Percentiles rank a stretch among this genome's conserved stretches.
Evolutionary conservation across 2,329 filamentous ascomycete genomes (phyloP).

Genomic region (Ophiosphaerella korrae): DNA sequence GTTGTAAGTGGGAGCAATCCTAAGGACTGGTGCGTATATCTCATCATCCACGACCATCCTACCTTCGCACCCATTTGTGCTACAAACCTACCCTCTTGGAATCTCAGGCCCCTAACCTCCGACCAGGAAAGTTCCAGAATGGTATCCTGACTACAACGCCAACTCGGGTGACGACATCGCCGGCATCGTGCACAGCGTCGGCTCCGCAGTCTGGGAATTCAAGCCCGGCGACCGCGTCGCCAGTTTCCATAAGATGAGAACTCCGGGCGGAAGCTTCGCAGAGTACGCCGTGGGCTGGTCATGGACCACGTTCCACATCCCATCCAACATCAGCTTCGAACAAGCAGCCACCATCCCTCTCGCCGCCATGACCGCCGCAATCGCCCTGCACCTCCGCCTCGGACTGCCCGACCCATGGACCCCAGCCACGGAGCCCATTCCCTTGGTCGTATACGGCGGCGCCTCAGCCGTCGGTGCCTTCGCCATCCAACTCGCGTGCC

Average conservation of each 20-base stretch:
- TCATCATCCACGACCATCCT: too few species aligned
- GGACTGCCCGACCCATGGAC: slow-evolving; percentile 50
- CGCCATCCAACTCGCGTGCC: slow-evolving; percentile 47
- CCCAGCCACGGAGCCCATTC: slow-evolving; percentile 22
- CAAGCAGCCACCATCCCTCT: slow-evolving; percentile 54
- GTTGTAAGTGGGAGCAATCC: slow-evolving; percentile 50
- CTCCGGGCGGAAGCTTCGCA: slow-evolving; percentile 60
- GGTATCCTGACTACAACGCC: slow-evolving; percentile 16
- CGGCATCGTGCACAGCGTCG: slow-evolving; percentile 60
- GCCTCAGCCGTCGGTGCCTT: slow-evolving; percentile 50
- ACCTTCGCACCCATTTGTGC: too few species aligned
- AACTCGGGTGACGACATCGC: slow-evolving; percentile 64
- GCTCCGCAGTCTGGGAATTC: slow-evolving; percentile 62
- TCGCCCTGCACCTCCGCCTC: slow-evolving; percentile 53
- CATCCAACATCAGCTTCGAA: slow-evolving; percentile 57
- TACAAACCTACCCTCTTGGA: too few species aligned
- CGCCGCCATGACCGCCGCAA: slow-evolving; percentile 53
- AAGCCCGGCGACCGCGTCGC: slow-evolving; percentile 62
- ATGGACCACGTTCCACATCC: slow-evolving; percentile 63
- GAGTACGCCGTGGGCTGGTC: slow-evolving; percentile 65
- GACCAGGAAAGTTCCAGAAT: slow-evolving; percentile 34
- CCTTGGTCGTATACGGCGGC: slow-evolving; percentile 51
- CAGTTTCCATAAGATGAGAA: slow-evolving; percentile 61
- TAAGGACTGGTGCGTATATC: slow-evolving; percentile 53
- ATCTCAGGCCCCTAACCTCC: neutral